Percentiles rank a stretch among this genome's conserved stretches.
phyloP scores from a whole-genome alignment of 139 green algal genomes.

The Pycnococcus provasolii region DNA sequence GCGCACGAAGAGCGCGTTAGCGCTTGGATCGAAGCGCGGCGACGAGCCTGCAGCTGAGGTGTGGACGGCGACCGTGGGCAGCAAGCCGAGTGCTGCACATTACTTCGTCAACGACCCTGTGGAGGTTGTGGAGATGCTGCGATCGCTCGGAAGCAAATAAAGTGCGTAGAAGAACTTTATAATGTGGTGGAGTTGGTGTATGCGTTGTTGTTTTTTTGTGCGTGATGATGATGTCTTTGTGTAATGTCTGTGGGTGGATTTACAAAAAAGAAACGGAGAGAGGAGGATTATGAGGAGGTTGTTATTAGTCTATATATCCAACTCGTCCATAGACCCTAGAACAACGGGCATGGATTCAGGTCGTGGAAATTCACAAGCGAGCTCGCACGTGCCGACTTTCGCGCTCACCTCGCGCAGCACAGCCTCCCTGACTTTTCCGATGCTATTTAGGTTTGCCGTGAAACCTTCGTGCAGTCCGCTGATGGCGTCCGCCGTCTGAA shows the following conservation, averaged over 20 bases:
- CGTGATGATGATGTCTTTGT: not conserved
- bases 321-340: no score
- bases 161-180: not conserved
- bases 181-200: not conserved
- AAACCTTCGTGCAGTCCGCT: no score
- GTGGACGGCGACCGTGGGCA: constrained; percentile 69
- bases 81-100: constrained; percentile 84
- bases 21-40: not conserved
- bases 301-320: no score
- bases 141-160: not conserved
- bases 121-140: constrained; percentile 60
- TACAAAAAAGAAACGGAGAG: not conserved
- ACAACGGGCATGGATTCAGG: no score
- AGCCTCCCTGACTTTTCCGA: no score
- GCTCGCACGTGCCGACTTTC: no score
- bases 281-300: not conserved
- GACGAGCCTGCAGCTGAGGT: constrained; percentile 37
- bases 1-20: no score
- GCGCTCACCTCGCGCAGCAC: no score
- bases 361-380: no score
- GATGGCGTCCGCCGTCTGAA: no score
- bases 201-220: not conserved
- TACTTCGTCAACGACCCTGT: constrained; percentile 92
- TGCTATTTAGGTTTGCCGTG: no score
- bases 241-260: not conserved